Evolutionary conservation across 805 yeast genomes (phyloP), one percentile per base, ranked within the genome.

Genomic region (Metschnikowia continentalis): DNA sequence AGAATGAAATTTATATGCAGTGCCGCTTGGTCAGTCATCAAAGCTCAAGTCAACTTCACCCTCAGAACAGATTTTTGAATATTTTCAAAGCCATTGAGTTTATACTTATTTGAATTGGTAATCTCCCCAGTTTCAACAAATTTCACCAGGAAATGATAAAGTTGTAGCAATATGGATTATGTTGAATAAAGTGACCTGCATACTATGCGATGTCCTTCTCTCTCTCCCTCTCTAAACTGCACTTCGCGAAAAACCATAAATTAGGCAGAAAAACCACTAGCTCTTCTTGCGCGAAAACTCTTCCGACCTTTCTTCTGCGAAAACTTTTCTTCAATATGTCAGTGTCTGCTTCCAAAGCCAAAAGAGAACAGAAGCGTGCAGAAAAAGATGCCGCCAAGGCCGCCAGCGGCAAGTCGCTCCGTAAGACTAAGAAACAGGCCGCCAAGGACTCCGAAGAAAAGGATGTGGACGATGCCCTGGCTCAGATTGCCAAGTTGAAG

Each of bases 291-390:
- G 39, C 39, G 39, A 36, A 36, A 37, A 36, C 39, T 36, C 39
- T 36, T 17, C 39, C 30, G 30, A 26, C 30, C 30, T 26, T 23
- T 19, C 22, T n/a, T 26, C 44, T 35, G 46, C 43, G 49, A 46
- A 46, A 48, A 32, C n/a, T 42, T 40, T 48, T 37, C 33, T 26
- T 41, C 15, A 23, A 8, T 10, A 70, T 70, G 75, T 78, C 82
- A 52, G 80, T 84, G 59, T 92, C 98, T 51, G 84, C 97, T 59
- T 90, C 97, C 19, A 92, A 92, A 72, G 98, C 98, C 57, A 94
- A 92, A 78, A 89, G 99, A 85, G 97, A 92, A 59, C 96, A 96
- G 59, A 92, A 91, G 77, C 90, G 90, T 73, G 89, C 87, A 61
- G 78, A 72, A 62, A 72, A 70, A 62, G 78, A 74, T 61, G 78